phyloP scores from a whole-genome alignment of 2,329 filamentous ascomycete species.

The Colletotrichum spaethianum region DNA sequence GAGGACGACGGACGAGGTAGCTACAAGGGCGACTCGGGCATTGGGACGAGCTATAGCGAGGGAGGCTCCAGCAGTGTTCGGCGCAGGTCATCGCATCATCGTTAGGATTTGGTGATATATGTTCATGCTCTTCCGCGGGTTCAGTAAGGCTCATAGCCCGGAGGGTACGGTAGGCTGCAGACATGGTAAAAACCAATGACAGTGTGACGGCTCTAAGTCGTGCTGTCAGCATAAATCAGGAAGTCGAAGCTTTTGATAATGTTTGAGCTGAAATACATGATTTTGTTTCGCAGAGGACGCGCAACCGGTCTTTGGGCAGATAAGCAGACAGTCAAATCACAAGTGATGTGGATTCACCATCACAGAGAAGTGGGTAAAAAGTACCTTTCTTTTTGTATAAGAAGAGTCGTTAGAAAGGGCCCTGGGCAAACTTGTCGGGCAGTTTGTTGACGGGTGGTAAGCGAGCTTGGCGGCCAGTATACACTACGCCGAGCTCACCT shows the following conservation, averaged over 20 bases:
- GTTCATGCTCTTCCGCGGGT: no score
- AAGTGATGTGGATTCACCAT: not conserved
- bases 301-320: not conserved
- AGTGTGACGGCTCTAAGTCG: not conserved
- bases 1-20: slow-evolving; percentile 46
- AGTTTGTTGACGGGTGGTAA: no score
- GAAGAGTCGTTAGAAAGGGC: not conserved
- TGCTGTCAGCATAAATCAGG: not conserved
- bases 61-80: slow-evolving; percentile 50
- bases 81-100: slow-evolving; percentile 47
- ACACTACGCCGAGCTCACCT: not conserved
- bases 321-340: not conserved
- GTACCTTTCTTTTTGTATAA: not conserved
- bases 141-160: not conserved
- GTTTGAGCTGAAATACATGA: not conserved
- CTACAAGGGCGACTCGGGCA: slow-evolving; percentile 60
- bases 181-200: no score
- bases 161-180: not conserved
- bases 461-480: no score
- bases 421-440: no score
- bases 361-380: not conserved
- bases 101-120: not conserved
- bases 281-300: not conserved
- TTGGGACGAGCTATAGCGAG: slow-evolving; percentile 69
- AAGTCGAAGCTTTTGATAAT: not conserved